Base-by-base conservation (phyloP, 2,329 filamentous ascomycete species). In the Scytalidium sp. region DNA sequence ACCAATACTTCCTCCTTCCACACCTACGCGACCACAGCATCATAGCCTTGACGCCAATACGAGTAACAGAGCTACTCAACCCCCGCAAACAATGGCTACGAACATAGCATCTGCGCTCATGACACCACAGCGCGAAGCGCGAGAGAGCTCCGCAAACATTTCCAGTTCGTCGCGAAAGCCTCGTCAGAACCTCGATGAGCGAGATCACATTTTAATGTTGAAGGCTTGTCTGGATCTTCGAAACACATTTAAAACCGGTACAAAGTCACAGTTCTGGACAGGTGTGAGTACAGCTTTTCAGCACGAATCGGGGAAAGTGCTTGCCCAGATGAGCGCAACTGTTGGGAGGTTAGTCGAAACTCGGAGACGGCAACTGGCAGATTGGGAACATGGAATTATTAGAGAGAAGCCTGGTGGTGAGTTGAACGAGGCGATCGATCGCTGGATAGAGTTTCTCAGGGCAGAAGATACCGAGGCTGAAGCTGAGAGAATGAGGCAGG, bases 271-370 rank as follows among this genome's bases (percentile, higher is more conserved):
- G 42, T 65, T 65, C 46, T 65, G 62, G 62, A 55, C 53, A 10
- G 60, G 59, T 9, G 62, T 65, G 4, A 63, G 61, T 41, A 50
- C 54, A 19, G 58, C 60, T 3, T 65, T 65, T 45, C 61, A 62
- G 46, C 42, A 53, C 27, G 60, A 61, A 19, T 64, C 62, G 3
- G 62, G 61, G 6, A 65, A 65, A 45, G 45, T 64, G 5, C 43
- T 65, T 3, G 63, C 63, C 9, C 63, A 65, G 50, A 65, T 65
- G 63, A 64, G 62, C 49, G 63, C 63, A 40, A 64, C 63, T 3
- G 63, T 65, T 8, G 63, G 57, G 25, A 54, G 63, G 54, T 54
- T 65, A 40, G 62, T 64, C 41, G 63, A 65, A 46, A 49, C 50
- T 11, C 56, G 63, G 27, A 55, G 63, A 41, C 52, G 63, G 41